These are phyloP conservation scores for Xerocomellus chrysenteron DNA, from an alignment of 768 basidiomycete genomes.

Conservation along the genomic window DNA sequence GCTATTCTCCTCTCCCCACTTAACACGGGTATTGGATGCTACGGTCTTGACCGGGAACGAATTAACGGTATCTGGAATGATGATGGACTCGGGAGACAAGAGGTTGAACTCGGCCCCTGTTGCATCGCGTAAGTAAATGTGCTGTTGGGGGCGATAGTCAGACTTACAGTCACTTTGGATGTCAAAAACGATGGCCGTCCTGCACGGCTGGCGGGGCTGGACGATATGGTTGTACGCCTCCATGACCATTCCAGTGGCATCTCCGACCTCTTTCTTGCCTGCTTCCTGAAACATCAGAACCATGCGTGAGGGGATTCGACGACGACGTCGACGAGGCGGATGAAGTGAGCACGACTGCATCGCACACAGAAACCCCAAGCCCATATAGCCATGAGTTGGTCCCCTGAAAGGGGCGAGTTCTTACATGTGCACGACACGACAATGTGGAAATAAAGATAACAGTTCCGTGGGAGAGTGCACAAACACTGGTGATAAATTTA, in stretches of 20 bases:
- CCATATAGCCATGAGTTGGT: no score
- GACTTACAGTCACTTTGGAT: slow-evolving; percentile 9
- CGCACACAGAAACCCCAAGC: no score
- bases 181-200: background rate
- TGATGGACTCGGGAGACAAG: slow-evolving; percentile 1
- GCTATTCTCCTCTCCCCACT: background rate
- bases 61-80: background rate
- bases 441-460: no score
- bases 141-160: background rate
- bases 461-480: no score
- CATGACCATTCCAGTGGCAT: slow-evolving; percentile 2
- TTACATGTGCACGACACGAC: no score
- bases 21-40: slow-evolving; percentile 1
- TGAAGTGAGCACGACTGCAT: no score
- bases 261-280: background rate
- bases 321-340: no score
- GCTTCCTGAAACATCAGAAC: slow-evolving; percentile 1
- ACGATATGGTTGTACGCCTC: slow-evolving; percentile 4
- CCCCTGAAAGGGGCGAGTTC: no score
- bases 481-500: no score
- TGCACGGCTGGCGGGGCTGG: background rate
- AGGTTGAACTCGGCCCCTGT: slow-evolving; percentile 13
- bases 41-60: slow-evolving; percentile 1
- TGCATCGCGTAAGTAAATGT: background rate
- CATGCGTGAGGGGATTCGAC: background rate